Percentiles rank a stretch among this genome's conserved stretches.
These are phyloP conservation scores for Blumeria hordei DNA, from an alignment of 2,329 filamentous ascomycete genomes.

Conservation along the genomic window DNA sequence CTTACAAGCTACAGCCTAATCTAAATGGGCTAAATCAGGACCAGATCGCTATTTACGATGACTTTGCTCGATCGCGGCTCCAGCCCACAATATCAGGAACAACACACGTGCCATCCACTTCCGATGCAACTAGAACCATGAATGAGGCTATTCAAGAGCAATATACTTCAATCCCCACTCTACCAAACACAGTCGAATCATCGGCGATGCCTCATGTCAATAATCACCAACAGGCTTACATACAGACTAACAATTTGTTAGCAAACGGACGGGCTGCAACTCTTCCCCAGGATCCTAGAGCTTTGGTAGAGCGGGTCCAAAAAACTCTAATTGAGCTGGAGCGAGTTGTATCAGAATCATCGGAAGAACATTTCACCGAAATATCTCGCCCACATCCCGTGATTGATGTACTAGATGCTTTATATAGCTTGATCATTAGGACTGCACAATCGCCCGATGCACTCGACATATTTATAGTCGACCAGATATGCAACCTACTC, in stretches of 20 bases:
- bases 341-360: slow-evolving; percentile 25
- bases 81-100: slow-evolving; percentile 28
- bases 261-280: slow-evolving; percentile 27
- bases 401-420: slow-evolving; percentile 35
- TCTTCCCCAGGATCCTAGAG: slow-evolving; percentile 23
- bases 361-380: slow-evolving; percentile 34
- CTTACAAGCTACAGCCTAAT: slow-evolving; percentile 61
- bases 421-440: slow-evolving; percentile 38
- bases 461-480: slow-evolving; percentile 31
- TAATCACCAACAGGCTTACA: slow-evolving; percentile 29
- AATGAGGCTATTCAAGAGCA: slow-evolving; percentile 41
- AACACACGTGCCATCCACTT: slow-evolving; percentile 30
- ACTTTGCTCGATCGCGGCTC: slow-evolving; percentile 64
- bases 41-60: slow-evolving; percentile 88
- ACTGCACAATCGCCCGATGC: slow-evolving; percentile 36
- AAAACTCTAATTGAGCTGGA: slow-evolving; percentile 34
- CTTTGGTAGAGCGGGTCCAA: slow-evolving; percentile 28
- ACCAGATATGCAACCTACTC: slow-evolving; percentile 31
- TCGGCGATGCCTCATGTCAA: slow-evolving; percentile 25
- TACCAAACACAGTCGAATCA: slow-evolving; percentile 35
- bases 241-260: slow-evolving; percentile 24
- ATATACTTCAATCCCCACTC: slow-evolving; percentile 28
- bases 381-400: slow-evolving; percentile 33
- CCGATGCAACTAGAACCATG: slow-evolving; percentile 34
- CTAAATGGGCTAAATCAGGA: slow-evolving; percentile 59